Conservation (phyloP, 2,329 filamentous ascomycete genomes). For the Trichoderma citrinoviride region DNA sequence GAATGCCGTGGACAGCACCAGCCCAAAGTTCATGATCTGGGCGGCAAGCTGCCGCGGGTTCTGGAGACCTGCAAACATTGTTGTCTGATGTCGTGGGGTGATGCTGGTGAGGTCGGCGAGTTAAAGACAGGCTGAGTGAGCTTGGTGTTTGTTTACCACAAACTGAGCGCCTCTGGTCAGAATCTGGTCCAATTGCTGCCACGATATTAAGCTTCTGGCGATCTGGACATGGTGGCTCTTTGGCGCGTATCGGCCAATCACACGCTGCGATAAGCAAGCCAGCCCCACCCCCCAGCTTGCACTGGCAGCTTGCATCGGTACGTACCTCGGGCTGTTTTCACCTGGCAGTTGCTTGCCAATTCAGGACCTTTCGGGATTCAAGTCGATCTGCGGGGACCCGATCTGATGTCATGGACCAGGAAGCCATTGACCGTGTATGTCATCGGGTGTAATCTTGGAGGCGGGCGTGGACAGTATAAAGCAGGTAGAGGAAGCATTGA, state of each 20-base stretch:
- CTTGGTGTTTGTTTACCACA: not conserved
- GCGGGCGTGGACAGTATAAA: not conserved
- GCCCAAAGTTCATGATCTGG: slow-evolving; percentile 85
- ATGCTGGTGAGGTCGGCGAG: too few relatives aligned
- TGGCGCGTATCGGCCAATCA: slow-evolving; percentile 24
- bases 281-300: not conserved
- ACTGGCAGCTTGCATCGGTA: not conserved
- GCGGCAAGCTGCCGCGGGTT: slow-evolving; percentile 78
- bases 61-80: slow-evolving; percentile 66
- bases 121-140: not conserved
- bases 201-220: slow-evolving; percentile 19
- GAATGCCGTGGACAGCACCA: slow-evolving; percentile 87
- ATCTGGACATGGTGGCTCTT: slow-evolving; percentile 33
- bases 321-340: not conserved
- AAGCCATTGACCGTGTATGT: slow-evolving; percentile 22
- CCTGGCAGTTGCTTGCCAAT: too few relatives aligned
- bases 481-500: not conserved
- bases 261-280: not conserved
- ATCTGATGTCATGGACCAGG: slow-evolving; percentile 23
- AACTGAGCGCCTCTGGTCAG: not conserved
- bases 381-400: slow-evolving; percentile 7
- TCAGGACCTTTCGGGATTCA: not conserved
- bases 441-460: slow-evolving; percentile 19
- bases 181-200: slow-evolving; percentile 4
- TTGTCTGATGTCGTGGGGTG: too few relatives aligned